Conservation (phyloP, 2,329 filamentous ascomycete genomes). For the Gnomoniopsis sp. region DNA sequence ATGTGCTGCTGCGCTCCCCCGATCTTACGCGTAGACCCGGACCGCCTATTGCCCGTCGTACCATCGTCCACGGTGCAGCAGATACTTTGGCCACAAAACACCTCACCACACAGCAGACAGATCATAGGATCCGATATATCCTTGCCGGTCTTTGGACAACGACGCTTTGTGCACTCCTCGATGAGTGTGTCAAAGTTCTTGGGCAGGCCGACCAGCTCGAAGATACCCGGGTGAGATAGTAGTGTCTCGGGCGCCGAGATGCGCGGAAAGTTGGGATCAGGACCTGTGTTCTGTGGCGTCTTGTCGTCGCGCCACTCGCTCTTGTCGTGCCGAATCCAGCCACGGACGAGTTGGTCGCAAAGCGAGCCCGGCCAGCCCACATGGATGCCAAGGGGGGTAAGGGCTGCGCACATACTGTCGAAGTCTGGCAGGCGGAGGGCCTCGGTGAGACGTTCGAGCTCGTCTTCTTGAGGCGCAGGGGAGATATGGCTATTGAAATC, state of each 20-base stretch:
- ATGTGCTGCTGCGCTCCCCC: slow-evolving; percentile 92
- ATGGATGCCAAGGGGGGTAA: slow-evolving; percentile 41
- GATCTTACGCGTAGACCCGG: slow-evolving; percentile 46
- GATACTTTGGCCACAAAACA: slow-evolving; percentile 90
- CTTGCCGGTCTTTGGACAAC: slow-evolving; percentile 86
- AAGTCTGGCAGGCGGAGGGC: slow-evolving; percentile 73
- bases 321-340: slow-evolving; percentile 71
- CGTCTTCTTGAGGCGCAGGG: slow-evolving; percentile 62
- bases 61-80: slow-evolving; percentile 73
- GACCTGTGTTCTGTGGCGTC: neutral
- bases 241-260: slow-evolving; percentile 24
- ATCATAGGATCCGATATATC: slow-evolving; percentile 88
- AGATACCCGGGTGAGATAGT: slow-evolving; percentile 81
- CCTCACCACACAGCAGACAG: slow-evolving; percentile 93
- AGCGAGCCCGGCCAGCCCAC: slow-evolving; percentile 46
- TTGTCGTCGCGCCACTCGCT: neutral
- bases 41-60: slow-evolving; percentile 31
- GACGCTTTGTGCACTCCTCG: slow-evolving; percentile 80
- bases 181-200: slow-evolving; percentile 90
- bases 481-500: slow-evolving; percentile 74
- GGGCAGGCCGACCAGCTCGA: slow-evolving; percentile 88
- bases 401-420: slow-evolving; percentile 69
- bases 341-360: slow-evolving; percentile 46
- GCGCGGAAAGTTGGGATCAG: neutral
- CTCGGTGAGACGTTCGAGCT: slow-evolving; percentile 78